phyloP scores from a whole-genome alignment of 2,329 filamentous ascomycete species.

The Pezicula rhizophila region DNA sequence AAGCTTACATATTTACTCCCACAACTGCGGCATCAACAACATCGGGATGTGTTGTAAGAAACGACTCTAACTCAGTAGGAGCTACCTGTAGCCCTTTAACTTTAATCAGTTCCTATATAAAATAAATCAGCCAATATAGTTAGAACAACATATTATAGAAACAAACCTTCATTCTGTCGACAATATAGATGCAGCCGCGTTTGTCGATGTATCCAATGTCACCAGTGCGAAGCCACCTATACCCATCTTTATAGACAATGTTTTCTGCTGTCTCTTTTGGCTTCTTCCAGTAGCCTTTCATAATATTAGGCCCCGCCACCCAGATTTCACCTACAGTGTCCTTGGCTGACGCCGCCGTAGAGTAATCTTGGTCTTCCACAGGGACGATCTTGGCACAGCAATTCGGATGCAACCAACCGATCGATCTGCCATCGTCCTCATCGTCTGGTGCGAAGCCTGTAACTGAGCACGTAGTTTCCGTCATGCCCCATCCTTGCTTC shows the following conservation, averaged over 20 bases:
- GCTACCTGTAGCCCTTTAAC: constrained; percentile 34
- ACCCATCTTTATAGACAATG: constrained; percentile 28
- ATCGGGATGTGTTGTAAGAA: constrained; percentile 19
- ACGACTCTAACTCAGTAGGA: constrained; percentile 32
- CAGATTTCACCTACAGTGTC: constrained; percentile 58
- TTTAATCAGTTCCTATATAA: constrained; percentile 37
- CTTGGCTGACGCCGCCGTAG: constrained; percentile 23
- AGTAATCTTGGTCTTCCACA: constrained; percentile 41
- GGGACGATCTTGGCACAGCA: constrained; percentile 60
- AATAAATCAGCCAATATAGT: background rate
- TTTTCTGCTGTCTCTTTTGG: constrained; percentile 60
- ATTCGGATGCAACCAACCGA: constrained; percentile 65
- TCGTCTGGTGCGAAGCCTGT: constrained; percentile 56
- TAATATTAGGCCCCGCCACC: constrained; percentile 63
- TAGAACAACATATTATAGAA: background rate
- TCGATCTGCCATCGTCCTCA: constrained; percentile 35
- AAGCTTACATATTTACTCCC: constrained; percentile 29
- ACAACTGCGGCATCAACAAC: constrained; percentile 54
- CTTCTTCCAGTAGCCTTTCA: constrained; percentile 67
- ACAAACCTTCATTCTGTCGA: constrained; percentile 55
- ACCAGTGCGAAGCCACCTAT: constrained; percentile 61
- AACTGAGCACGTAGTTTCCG: constrained; percentile 61
- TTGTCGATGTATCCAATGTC: constrained; percentile 56
- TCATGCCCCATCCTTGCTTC: constrained; percentile 50
- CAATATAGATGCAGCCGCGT: constrained; percentile 54